Conservation (phyloP, 495 filamentous ascomycete species). For the Podospora comata region DNA sequence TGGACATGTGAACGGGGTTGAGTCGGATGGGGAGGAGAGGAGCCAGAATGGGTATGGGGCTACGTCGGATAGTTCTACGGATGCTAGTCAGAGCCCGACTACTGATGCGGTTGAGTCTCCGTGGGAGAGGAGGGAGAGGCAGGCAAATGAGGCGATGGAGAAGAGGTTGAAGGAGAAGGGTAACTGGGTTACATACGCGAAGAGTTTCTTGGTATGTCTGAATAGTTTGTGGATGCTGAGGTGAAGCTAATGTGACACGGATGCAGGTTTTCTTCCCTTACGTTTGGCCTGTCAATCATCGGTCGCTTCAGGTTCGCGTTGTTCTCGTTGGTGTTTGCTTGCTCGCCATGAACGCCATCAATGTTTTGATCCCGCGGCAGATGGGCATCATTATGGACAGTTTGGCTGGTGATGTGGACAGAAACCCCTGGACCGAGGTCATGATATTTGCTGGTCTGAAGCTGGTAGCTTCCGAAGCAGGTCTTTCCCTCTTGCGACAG, state of each 20-base stretch:
- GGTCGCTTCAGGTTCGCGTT: conserved; percentile 53
- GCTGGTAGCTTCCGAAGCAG: conserved; percentile 55
- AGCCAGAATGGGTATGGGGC: conserved; percentile 40
- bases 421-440: conserved; percentile 54
- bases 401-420: conserved; percentile 40
- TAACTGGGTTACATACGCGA: conserved; percentile 62
- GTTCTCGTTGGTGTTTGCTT: conserved; percentile 59
- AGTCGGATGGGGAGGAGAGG: conserved; percentile 24
- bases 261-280: conserved; percentile 59
- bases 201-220: conserved; percentile 53
- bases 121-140: conserved; percentile 48
- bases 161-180: conserved; percentile 59
- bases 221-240: neutral
- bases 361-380: conserved; percentile 64
- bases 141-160: conserved; percentile 51
- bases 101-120: conserved; percentile 43
- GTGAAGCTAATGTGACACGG: conserved; percentile 8
- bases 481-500: conserved; percentile 51
- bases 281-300: conserved; percentile 60
- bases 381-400: conserved; percentile 61
- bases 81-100: conserved; percentile 29
- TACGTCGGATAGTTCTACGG: conserved; percentile 39
- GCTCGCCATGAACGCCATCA: conserved; percentile 57
- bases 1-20: conserved; percentile 12
- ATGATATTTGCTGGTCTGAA: conserved; percentile 53